Conservation (phyloP, 768 basidiomycete species). For the Nevesoporus exiguus region DNA sequence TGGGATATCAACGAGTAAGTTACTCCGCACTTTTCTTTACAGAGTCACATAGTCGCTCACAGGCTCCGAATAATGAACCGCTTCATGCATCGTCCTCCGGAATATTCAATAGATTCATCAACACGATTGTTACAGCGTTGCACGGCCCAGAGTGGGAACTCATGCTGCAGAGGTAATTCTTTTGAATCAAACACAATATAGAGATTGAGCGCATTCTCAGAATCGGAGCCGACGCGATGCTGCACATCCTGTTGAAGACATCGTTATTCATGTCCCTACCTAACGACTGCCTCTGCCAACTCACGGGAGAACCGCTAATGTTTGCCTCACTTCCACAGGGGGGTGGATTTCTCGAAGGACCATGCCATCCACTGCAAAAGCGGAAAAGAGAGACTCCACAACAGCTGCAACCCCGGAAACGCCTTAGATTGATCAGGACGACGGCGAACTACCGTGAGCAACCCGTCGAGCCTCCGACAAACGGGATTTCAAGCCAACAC, state of each 20-base stretch:
- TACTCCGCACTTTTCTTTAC: not conserved
- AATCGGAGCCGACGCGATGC: constrained; percentile 72
- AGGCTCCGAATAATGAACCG: constrained; percentile 35
- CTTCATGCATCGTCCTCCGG: constrained; percentile 38
- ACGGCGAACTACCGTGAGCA: constrained; percentile 1
- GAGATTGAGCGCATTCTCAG: constrained; percentile 37
- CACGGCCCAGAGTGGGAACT: constrained; percentile 63
- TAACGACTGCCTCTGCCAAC: constrained; percentile 81
- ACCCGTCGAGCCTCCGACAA: constrained; percentile 3
- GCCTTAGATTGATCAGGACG: constrained; percentile 16
- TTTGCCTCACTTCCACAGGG: constrained; percentile 33
- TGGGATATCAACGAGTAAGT: constrained; percentile 61
- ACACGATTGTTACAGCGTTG: constrained; percentile 70
- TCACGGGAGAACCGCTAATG: constrained; percentile 70
- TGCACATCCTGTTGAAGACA: constrained; percentile 72
- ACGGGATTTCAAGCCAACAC: constrained; percentile 7
- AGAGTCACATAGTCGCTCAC: not conserved
- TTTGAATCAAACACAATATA: not conserved
- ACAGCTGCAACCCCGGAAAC: constrained; percentile 27
- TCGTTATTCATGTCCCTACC: constrained; percentile 75
- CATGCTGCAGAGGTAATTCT: constrained; percentile 55
- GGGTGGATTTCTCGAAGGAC: constrained; percentile 10
- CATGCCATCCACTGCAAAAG: constrained; percentile 12
- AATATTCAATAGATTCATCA: constrained; percentile 61
- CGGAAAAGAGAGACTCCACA: constrained; percentile 18